Evolutionary conservation across 257 asterid species (phyloP), one percentile per base, ranked within the genome.

Genomic region (Nicotiana paniculata): DNA sequence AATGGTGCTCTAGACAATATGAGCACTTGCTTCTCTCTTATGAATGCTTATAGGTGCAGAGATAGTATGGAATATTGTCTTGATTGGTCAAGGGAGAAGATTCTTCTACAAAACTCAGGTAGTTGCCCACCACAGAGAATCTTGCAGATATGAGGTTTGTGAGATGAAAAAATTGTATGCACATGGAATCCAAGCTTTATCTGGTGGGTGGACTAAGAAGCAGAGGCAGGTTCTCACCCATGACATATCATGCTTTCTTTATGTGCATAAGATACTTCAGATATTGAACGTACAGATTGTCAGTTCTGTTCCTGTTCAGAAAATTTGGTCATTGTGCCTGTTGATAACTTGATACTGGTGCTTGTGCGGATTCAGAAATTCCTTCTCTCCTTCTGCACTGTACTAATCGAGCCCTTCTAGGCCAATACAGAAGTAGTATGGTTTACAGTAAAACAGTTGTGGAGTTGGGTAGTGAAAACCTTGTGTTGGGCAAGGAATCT

Each of bases 201-300:
- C 90, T 85, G 97, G 96, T 89, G 91, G 97, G 77, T 90, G 98
- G 86, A 81, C 86, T 87, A 91, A 85, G 97, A 95, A 87, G 92
- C 90, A 89, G 88, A 91, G 99, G 98, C 98, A 93, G 99, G 99
- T 95, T 91, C 93, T 94, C 92, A 82, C 89, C 88, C 84, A 87
- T 63, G 16, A 43, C 51, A 77, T n/a, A 82, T 83, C 81, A 81
- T 82, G 82, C 82, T 83, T 86, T 82, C 63, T 79, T 43, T 53
- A 18, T 61, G 33, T 61, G 67, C 33, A 24, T 1, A 61, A 61
- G 33, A 61, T 61, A 24, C 16, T 61, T 21, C 1, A 61, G 33
- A 61, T 9, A 24, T 61, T 61, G 33, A n/a, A 24, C 15, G 11
- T 3, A 24, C 67, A 24, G 67, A 21, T 61, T 3, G 15, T 21